Percentiles rank a stretch among this genome's conserved stretches.
Conservation (phyloP, 371 early-diverging fungal genomes). For the Cokeromyces recurvatus region DNA sequence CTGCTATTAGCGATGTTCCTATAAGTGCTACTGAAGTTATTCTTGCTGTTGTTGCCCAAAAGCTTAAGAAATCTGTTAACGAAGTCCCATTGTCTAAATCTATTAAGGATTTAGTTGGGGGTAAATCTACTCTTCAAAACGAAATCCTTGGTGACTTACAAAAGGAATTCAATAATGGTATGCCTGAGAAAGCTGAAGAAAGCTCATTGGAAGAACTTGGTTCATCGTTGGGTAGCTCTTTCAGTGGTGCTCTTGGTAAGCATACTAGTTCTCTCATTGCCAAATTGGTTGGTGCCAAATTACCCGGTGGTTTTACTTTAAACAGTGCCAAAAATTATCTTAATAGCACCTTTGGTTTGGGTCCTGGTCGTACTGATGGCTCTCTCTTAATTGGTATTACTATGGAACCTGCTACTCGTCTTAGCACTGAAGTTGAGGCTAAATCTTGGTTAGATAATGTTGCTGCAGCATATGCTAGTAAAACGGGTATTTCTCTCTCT, state of each 20-base stretch:
- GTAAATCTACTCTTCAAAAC: constrained; percentile 95
- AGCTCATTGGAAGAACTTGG: constrained; percentile 83
- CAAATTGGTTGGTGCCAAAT: constrained; percentile 84
- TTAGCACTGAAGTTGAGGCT: constrained; percentile 80
- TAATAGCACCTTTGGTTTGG: constrained; percentile 73
- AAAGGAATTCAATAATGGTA: constrained; percentile 84
- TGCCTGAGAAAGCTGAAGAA: constrained; percentile 94
- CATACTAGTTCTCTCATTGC: constrained; percentile 73
- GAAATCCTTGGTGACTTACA: constrained; percentile 95
- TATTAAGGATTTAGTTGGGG: constrained; percentile 92
- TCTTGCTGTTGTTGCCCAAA: constrained; percentile 84
- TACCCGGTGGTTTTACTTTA: constrained; percentile 92
- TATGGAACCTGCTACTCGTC: constrained; percentile 83
- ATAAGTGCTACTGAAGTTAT: constrained; percentile 77
- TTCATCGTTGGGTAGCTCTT: constrained; percentile 57
- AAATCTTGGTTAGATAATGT: constrained; percentile 84
- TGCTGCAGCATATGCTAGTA: constrained; percentile 78
- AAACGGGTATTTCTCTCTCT: constrained; percentile 71
- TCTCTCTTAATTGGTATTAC: constrained; percentile 79
- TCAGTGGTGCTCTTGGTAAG: constrained; percentile 79
- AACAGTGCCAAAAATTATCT: constrained; percentile 76
- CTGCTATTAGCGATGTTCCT: constrained; percentile 64
- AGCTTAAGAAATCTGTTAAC: constrained; percentile 79
- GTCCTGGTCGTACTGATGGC: constrained; percentile 80
- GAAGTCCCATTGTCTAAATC: constrained; percentile 76